Base-by-base conservation (phyloP, 2,329 filamentous ascomycete genomes). In the Ceratocystis ficicola region DNA sequence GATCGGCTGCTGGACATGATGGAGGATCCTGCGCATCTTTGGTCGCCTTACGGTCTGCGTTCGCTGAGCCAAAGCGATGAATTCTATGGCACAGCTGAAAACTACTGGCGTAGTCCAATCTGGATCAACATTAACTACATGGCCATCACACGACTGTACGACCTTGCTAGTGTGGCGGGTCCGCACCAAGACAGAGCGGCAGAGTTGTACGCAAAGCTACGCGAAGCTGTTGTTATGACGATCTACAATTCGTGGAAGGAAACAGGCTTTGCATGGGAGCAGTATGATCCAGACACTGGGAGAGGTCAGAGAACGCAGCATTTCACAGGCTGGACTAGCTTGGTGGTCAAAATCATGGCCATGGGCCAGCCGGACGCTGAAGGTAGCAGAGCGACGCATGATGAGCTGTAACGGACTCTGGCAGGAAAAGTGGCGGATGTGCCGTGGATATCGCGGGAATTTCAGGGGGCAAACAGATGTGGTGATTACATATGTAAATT, bases 121-220 rank as follows among this genome's bases (percentile, higher is more conserved):
- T 97, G 93, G 93, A 88, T 97, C 73, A 94, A 94, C 73, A 91
- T 97, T 70, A 97, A 97, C 77, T 97, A 96, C 75, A 79, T 97
- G 71, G 86, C 89, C 63, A 68, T 68, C 50, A 65, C 64, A 28
- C 63, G 66, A 4, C 15, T 68, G 36, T 61, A 68, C 20, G 66
- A 68, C 22, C 60, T 68, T 25, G 66, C 66, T 2, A 83, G 74
- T 67, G 81, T 78, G 71, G 81, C 76, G 4, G 88, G 90, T 1
- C 87, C 90, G 0, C 83, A 90, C 73, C 83, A 85, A 71, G 75
- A 78, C 50, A 83, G 84, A 69, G 90, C 92, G 7, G 78, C 77
- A n/a, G 80, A 84, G 65, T 79, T 96, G 67, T 97, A 96, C 77
- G 84, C 79, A 17, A 79, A 82, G 41, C 82, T 97, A 61, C 85